Conservation (phyloP, 2,329 filamentous ascomycete species). For the Arthrobotrys entomopaga region DNA sequence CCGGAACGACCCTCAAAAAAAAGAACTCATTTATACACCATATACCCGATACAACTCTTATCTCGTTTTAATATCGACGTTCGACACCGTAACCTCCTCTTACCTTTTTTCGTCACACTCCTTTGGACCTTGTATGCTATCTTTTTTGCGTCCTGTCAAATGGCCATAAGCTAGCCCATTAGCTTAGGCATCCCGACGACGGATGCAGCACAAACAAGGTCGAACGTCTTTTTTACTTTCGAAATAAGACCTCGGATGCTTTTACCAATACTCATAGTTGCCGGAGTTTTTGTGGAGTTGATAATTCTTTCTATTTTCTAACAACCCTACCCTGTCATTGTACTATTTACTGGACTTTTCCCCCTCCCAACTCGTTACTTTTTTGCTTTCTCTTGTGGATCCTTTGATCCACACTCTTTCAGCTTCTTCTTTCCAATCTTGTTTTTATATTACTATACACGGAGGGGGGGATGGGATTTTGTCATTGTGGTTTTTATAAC, state of each 20-base stretch:
- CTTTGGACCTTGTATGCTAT: slow-evolving; percentile 10
- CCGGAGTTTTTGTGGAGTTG: slow-evolving; percentile 52
- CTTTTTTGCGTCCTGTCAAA: not conserved
- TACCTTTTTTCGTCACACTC: slow-evolving; percentile 33
- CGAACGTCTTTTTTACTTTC: slow-evolving; percentile 32
- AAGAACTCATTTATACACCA: slow-evolving; percentile 36
- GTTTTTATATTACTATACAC: slow-evolving; percentile 25
- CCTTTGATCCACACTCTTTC: not conserved
- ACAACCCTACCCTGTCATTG: slow-evolving; percentile 15
- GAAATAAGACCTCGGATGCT: slow-evolving; percentile 49
- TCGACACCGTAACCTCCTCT: slow-evolving; percentile 21
- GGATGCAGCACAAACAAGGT: slow-evolving; percentile 8
- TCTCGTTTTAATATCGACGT: slow-evolving; percentile 55
- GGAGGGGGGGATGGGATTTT: slow-evolving; percentile 34
- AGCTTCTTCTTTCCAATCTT: not conserved
- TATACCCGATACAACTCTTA: slow-evolving; percentile 54
- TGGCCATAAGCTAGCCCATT: slow-evolving; percentile 11
- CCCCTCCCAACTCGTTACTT: not conserved
- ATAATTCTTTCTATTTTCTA: slow-evolving; percentile 8
- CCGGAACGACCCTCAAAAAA: slow-evolving; percentile 53
- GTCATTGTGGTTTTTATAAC: slow-evolving; percentile 35
- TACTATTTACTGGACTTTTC: slow-evolving; percentile 34
- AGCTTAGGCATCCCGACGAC: slow-evolving; percentile 12
- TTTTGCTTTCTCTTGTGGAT: slow-evolving; percentile 13
- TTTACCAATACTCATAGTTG: slow-evolving; percentile 55